Conservation (phyloP, 2,329 filamentous ascomycete genomes). For the Didymella keratinophila region DNA sequence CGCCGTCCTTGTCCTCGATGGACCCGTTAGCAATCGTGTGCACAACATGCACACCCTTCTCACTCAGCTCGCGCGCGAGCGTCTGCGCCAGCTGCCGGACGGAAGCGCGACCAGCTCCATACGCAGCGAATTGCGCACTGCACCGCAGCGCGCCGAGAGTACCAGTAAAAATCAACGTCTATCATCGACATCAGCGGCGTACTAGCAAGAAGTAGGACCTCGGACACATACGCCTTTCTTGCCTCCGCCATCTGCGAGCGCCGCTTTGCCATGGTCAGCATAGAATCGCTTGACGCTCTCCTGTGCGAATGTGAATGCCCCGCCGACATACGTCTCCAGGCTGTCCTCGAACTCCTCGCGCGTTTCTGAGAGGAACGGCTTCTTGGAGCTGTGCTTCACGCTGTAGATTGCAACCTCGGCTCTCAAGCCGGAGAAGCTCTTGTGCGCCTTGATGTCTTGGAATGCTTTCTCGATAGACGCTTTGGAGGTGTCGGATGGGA, state of each 20-base stretch:
- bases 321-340: slow-evolving; percentile 62
- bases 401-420: slow-evolving; percentile 63
- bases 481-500: slow-evolving; percentile 61
- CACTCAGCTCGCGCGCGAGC: slow-evolving; percentile 64
- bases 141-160: slow-evolving; percentile 63
- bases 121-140: slow-evolving; percentile 63
- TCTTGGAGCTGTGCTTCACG: slow-evolving; percentile 64
- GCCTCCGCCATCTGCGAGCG: slow-evolving; percentile 54
- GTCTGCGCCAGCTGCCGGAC: slow-evolving; percentile 65
- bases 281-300: slow-evolving; percentile 62
- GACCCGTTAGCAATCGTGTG: slow-evolving; percentile 66
- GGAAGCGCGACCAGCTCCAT: slow-evolving; percentile 62
- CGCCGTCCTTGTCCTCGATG: slow-evolving; percentile 61
- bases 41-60: slow-evolving; percentile 65
- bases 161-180: slow-evolving; percentile 65
- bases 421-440: slow-evolving; percentile 59
- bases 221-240: slow-evolving; percentile 59
- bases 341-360: slow-evolving; percentile 56
- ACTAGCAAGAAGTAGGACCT: neutral
- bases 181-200: slow-evolving; percentile 1
- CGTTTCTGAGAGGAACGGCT: slow-evolving; percentile 64
- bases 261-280: slow-evolving; percentile 59
- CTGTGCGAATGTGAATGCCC: slow-evolving; percentile 64
- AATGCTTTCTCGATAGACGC: slow-evolving; percentile 59
- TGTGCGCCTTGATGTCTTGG: slow-evolving; percentile 57